These are phyloP conservation scores for Hydrangea macrophylla DNA, from an alignment of 148 eudicot species.

Conservation along the genomic window DNA sequence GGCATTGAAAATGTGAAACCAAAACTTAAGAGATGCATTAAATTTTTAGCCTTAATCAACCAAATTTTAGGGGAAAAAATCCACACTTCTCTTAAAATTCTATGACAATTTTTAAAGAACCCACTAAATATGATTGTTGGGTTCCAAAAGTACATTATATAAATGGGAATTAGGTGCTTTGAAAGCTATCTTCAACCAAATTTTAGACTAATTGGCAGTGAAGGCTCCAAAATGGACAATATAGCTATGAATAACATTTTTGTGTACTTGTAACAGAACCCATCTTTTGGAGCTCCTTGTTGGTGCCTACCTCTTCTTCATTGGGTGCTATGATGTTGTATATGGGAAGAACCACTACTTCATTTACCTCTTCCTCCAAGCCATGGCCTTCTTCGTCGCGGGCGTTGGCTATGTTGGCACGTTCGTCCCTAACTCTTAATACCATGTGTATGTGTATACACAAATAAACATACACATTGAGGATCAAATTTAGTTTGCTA, in stretches of 20 bases:
- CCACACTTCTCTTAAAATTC: too few relatives aligned
- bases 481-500: too few relatives aligned
- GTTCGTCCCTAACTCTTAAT: constrained; percentile 41
- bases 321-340: constrained; percentile 60
- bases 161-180: background rate
- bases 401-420: constrained; percentile 77
- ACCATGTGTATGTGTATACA: background rate
- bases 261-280: constrained; percentile 29
- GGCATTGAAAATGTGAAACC: too few relatives aligned
- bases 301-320: constrained; percentile 53
- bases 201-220: background rate
- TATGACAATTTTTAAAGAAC: too few relatives aligned
- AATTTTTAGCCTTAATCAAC: too few relatives aligned
- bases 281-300: constrained; percentile 49
- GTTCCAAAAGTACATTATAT: too few relatives aligned
- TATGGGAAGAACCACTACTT: constrained; percentile 57
- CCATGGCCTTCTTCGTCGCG: constrained; percentile 60
- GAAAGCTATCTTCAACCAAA: background rate
- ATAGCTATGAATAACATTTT: background rate
- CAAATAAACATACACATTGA: too few relatives aligned
- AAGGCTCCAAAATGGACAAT: background rate
- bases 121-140: too few relatives aligned
- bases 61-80: too few relatives aligned
- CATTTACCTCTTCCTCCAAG: constrained; percentile 68
- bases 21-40: too few relatives aligned